Evolutionary conservation across 805 yeast genomes (phyloP).

Genomic region (Candida palmyrensis): DNA sequence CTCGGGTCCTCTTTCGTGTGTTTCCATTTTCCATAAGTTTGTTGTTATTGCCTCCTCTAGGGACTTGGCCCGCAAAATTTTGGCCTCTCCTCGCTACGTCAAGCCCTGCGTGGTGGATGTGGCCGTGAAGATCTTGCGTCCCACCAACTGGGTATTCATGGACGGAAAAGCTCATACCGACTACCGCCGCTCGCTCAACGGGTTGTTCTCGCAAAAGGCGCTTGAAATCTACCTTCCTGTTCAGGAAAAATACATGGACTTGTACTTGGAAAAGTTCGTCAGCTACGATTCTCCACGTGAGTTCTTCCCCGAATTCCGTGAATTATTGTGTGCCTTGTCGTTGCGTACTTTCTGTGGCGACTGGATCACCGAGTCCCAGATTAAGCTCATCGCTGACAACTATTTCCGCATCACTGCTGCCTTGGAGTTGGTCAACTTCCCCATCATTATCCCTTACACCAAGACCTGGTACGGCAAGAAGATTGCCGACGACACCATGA

Average conservation of each 20-base stretch:
- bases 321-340: conserved; percentile 90
- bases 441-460: conserved; percentile 91
- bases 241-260: conserved; percentile 80
- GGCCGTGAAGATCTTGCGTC: conserved; percentile 88
- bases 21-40: conserved; percentile 95
- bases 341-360: conserved; percentile 94
- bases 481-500: conserved; percentile 93
- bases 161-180: conserved; percentile 96
- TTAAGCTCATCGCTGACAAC: conserved; percentile 84
- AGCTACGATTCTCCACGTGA: conserved; percentile 60
- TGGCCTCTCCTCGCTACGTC: conserved; percentile 80
- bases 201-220: conserved; percentile 81
- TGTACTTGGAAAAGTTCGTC: conserved; percentile 67
- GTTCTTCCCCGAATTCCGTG: conserved; percentile 92
- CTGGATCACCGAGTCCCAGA: conserved; percentile 88
- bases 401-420: conserved; percentile 93
- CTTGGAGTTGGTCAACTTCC: conserved; percentile 94
- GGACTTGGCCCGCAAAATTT: conserved; percentile 81
- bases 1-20: conserved; percentile 92
- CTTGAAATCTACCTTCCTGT: conserved; percentile 79
- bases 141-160: conserved; percentile 95
- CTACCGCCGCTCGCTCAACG: conserved; percentile 86
- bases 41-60: conserved; percentile 90
- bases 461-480: conserved; percentile 97
- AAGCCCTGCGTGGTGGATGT: conserved; percentile 99